Evolutionary conservation across 768 basidiomycete species (phyloP).

Genomic region (Tylopilus vinaceipallidus): DNA sequence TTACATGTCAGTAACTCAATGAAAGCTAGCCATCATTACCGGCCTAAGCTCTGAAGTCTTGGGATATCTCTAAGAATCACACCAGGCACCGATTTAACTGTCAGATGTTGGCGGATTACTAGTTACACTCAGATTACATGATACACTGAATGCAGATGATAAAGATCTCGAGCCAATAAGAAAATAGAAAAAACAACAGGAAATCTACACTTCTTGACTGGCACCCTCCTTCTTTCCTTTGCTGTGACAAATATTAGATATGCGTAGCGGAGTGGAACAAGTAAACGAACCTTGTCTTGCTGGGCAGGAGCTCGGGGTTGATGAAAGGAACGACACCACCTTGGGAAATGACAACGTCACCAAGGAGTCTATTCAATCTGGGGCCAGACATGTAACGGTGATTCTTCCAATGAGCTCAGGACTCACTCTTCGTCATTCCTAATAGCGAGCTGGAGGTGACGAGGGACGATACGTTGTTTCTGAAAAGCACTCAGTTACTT

Average conservation of each 20-base stretch:
- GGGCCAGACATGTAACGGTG: not conserved
- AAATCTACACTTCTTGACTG: conserved; percentile 32
- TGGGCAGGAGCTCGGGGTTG: conserved; percentile 42
- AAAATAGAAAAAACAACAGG: conserved; percentile 5
- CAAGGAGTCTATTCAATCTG: conserved; percentile 77
- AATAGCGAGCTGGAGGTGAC: conserved; percentile 90
- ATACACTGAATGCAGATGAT: conserved; percentile 30
- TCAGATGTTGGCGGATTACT: conserved; percentile 18
- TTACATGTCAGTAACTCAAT: too few species aligned
- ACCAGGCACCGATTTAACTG: not conserved
- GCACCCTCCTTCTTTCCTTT: conserved; percentile 35
- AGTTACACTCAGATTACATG: conserved; percentile 21
- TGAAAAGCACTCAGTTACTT: conserved; percentile 22
- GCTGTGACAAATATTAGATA: conserved; percentile 18
- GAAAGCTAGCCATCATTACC: too few species aligned
- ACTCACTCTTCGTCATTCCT: conserved; percentile 84
- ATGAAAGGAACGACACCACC: conserved; percentile 82
- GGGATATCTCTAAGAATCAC: too few species aligned
- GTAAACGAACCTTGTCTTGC: conserved; percentile 27
- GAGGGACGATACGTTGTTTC: conserved; percentile 93
- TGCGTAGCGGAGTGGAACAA: not conserved
- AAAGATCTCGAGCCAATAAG: conserved; percentile 26
- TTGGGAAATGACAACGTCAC: conserved; percentile 85
- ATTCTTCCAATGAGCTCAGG: not conserved
- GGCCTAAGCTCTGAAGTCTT: too few species aligned